Base-by-base conservation (phyloP, 805 yeast genomes). In the Zygotorulaspora chibaensis region DNA sequence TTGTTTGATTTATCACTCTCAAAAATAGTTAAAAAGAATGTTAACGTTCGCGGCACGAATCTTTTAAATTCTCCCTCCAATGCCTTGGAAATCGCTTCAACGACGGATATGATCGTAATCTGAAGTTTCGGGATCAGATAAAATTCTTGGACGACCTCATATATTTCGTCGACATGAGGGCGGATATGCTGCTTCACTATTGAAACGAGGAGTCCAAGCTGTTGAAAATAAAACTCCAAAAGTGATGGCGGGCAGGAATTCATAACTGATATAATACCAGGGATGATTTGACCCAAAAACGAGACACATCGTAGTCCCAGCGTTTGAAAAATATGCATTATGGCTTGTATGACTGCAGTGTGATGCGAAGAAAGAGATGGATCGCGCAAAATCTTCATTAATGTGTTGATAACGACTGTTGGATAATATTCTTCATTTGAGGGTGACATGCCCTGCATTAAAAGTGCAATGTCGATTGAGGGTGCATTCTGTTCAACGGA, bases 361-460 rank as follows among this genome's bases (percentile, higher is more conserved):
- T 93, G 98, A 60, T 90, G 96, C 0, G 85, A 73, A 8, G 87
- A 82, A 46, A 91, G 72, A 0, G 97, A 87, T 0, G 86, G 79
- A 63, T 93, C 99, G 53, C 84, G 83, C 35, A 93, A 67, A 15
- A 93, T 84, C 49, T 83, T 87, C 80, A 90, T 77, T 50, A 93
- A 68, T 6, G 90, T 87, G 37, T 81, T 81, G 36, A 93, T 87
- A 0, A 91, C 98, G 18, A 93, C 98, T 0, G 96, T 89, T 2
- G 98, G 96, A 57, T 87, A 90, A 57, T 90, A 93, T 55, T 91
- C 97, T 45, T 90, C 98, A 54, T 77, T 77, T 0, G 95, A 83
- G 1, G 98, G 98, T 6, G 96, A 84, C 76, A 87, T 85, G 3
- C 96, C 96, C 58, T 87, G 87, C 90, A 93, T 88, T 42, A 93